These are phyloP conservation scores for Kalmusia sp. DNA, from an alignment of 2,329 filamentous ascomycete genomes.

Conservation along the genomic window DNA sequence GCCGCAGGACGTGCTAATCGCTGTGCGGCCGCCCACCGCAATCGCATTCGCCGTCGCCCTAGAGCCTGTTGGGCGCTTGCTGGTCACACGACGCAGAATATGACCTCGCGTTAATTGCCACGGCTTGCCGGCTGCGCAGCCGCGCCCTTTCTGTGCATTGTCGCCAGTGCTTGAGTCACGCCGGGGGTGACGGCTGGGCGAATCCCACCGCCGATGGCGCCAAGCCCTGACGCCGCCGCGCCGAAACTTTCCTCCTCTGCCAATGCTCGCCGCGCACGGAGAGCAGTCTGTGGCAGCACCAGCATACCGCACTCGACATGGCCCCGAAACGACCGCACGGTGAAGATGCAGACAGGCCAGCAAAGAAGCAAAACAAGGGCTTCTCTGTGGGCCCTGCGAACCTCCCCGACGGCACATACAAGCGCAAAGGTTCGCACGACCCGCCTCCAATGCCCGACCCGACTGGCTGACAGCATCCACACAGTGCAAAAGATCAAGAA, in stretches of 20 bases:
- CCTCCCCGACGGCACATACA: conserved; percentile 86
- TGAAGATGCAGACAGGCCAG: conserved; percentile 40
- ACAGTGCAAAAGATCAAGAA: conserved; percentile 88
- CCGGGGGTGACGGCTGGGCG: background rate
- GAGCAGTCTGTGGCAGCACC: conserved; percentile 1
- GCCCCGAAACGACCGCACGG: conserved; percentile 65
- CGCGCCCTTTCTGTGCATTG: background rate
- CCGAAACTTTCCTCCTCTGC: conserved; percentile 10
- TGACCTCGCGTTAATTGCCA: conserved; percentile 3
- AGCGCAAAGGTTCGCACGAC: conserved; percentile 69
- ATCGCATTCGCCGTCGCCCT: conserved; percentile 20
- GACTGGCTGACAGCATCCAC: background rate
- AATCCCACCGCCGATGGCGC: background rate
- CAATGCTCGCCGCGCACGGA: background rate
- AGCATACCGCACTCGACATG: conserved; percentile 52
- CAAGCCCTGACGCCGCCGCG: background rate
- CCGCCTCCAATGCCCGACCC: background rate
- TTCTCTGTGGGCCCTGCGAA: conserved; percentile 90
- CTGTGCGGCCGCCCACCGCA: conserved; percentile 30
- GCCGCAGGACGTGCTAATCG: conserved; percentile 30
- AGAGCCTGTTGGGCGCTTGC: conserved; percentile 21
- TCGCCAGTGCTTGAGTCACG: background rate
- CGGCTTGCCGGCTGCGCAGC: background rate
- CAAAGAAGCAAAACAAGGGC: conserved; percentile 67
- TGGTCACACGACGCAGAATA: conserved; percentile 33